Evolutionary conservation across 75 land plant genomes (phyloP), one percentile per base, ranked within the genome.

Genomic region (Ceratopteris richardii): DNA sequence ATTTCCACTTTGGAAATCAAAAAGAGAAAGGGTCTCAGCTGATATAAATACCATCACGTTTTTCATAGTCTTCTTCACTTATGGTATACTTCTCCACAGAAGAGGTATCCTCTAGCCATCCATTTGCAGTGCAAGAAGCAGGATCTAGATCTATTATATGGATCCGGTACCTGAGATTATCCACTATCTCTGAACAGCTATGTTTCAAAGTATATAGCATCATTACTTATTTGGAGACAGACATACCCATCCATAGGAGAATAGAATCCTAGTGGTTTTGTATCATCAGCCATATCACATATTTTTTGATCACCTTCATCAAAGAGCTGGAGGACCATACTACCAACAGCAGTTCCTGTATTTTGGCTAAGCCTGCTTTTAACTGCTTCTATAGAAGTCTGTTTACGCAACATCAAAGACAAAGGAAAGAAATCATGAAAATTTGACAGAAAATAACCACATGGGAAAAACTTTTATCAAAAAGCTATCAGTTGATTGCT

Each of bases 101-200:
- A 19, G 99, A 90, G 28, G 87, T 90, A 56, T 95, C 99, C 64
- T 95, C 99, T 59, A 95, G 73, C 96, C 99, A 95, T 17, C 99
- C 99, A 44, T 95, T 90, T 62, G 97, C 84, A 13, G 97, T 86
- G 28, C 86, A 77, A 48, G 99, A 95, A 37, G 92, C 72, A 26
- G 99, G 99, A 26, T 95, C 96, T 31, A 79, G 69, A 74, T 95
- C 99, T 20, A 95, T 52, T 29, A 95, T 60, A 70, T 95, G 99
- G 23, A 95, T 37, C 48, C 96, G 83, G 53, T 72, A 88, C 80
- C 97, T 91, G 51, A 47, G 44, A 24, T 54, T 21, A 23, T 54
- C 16, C 56, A 2, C 18, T 25, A 3, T 54, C 3, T 23, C 16
- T 7, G 16, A 23, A 33, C 37, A 33, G 9, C 3, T 33, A 9